Evolutionary conservation across 1,284 basidiomycete species (phyloP).

Genomic region (Somion occarium): DNA sequence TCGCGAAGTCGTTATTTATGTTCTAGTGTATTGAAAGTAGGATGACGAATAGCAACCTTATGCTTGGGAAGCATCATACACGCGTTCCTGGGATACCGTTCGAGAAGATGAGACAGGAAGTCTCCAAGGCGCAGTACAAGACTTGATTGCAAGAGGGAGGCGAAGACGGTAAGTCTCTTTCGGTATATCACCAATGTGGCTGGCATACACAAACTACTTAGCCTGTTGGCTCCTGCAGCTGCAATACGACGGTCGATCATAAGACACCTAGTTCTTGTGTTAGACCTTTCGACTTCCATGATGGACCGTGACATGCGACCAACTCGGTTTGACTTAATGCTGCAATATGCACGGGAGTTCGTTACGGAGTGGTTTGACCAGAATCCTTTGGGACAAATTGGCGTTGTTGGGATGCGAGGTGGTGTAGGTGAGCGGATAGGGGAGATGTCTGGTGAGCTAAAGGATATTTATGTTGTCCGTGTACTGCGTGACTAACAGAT

Average conservation of each 20-base stretch:
- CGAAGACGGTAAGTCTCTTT: slow-evolving; percentile 62
- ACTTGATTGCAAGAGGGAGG: slow-evolving; percentile 80
- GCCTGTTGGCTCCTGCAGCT: slow-evolving; percentile 73
- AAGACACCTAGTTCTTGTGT: slow-evolving; percentile 85
- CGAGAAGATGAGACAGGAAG: slow-evolving; percentile 95
- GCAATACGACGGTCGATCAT: slow-evolving; percentile 96
- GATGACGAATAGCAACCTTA: slow-evolving; percentile 58
- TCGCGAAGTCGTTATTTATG: slow-evolving; percentile 2
- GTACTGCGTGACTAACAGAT: background rate
- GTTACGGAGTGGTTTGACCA: slow-evolving; percentile 98
- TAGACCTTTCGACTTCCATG: slow-evolving; percentile 93
- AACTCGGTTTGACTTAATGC: slow-evolving; percentile 83
- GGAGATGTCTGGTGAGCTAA: slow-evolving; percentile 84
- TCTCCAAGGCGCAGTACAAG: slow-evolving; percentile 85
- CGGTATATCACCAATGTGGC: slow-evolving; percentile 1
- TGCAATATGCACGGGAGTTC: slow-evolving; percentile 89
- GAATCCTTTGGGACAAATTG: slow-evolving; percentile 97
- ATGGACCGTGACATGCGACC: slow-evolving; percentile 94
- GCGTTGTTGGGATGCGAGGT: slow-evolving; percentile 86
- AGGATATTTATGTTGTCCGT: background rate
- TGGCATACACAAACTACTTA: slow-evolving; percentile 23
- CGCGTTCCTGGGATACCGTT: slow-evolving; percentile 94
- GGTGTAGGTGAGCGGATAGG: slow-evolving; percentile 84
- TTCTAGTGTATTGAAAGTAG: slow-evolving; percentile 1
- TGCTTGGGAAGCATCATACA: slow-evolving; percentile 95